These are phyloP conservation scores for Starmera dryadoides DNA, from an alignment of 805 yeast genomes.

Conservation along the genomic window DNA sequence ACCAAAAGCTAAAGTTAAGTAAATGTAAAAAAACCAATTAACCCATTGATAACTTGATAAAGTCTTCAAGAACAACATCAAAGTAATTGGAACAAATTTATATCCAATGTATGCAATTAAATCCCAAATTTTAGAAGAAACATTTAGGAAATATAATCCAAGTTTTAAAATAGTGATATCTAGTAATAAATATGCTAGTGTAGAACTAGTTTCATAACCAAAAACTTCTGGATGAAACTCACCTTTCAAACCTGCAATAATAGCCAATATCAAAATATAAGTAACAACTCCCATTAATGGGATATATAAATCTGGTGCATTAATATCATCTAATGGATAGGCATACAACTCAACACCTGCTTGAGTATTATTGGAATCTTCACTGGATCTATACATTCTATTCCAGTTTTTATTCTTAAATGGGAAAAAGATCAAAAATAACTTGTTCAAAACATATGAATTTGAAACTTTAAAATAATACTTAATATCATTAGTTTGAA, in stretches of 20 bases:
- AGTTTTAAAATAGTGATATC: constrained; percentile 73
- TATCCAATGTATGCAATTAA: constrained; percentile 87
- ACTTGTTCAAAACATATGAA: constrained; percentile 70
- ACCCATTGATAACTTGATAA: constrained; percentile 31
- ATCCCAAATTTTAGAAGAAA: constrained; percentile 72
- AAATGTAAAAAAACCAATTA: constrained; percentile 43
- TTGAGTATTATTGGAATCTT: constrained; percentile 25
- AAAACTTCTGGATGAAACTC: constrained; percentile 89
- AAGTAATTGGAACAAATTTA: constrained; percentile 77
- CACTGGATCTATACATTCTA: constrained; percentile 35
- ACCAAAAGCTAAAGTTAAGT: constrained; percentile 51
- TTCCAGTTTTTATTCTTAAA: constrained; percentile 82
- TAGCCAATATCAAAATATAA: constrained; percentile 76
- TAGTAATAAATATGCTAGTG: constrained; percentile 70
- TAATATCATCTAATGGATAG: constrained; percentile 78
- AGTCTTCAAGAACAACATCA: constrained; percentile 46
- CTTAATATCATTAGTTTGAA: constrained; percentile 51
- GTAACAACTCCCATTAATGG: constrained; percentile 92
- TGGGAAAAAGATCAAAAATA: constrained; percentile 74
- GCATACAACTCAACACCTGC: constrained; percentile 35
- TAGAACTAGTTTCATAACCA: constrained; percentile 80
- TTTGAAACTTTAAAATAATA: constrained; percentile 92
- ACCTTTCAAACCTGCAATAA: constrained; percentile 79
- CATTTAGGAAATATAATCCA: constrained; percentile 74
- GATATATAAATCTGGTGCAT: constrained; percentile 94